phyloP scores from a whole-genome alignment of 805 yeast species.

The Zygosaccharomyces bailii region DNA sequence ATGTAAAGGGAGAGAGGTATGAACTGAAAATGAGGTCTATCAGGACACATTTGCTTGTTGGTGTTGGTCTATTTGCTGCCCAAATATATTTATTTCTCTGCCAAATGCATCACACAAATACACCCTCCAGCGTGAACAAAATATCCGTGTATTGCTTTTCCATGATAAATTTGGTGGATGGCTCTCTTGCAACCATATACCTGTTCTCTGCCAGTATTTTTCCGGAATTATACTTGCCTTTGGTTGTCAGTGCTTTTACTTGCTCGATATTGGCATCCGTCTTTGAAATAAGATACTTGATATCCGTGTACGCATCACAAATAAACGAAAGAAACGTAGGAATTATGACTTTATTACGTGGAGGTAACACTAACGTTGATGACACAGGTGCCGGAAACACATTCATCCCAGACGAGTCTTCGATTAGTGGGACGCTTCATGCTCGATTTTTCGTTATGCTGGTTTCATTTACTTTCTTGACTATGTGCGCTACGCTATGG shows the following conservation, averaged over 20 bases:
- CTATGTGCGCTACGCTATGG: conserved; percentile 61
- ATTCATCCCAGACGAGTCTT: conserved; percentile 48
- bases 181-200: conserved; percentile 60
- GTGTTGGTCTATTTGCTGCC: conserved; percentile 43
- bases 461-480: conserved; percentile 52
- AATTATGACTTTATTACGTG: conserved; percentile 63
- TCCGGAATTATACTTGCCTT: conserved; percentile 58
- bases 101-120: conserved; percentile 68
- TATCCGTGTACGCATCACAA: conserved; percentile 65
- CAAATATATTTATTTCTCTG: conserved; percentile 58
- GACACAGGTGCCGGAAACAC: conserved; percentile 21
- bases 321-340: conserved; percentile 65
- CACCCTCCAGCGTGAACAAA: conserved; percentile 77
- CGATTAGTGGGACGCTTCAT: conserved; percentile 54
- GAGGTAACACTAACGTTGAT: conserved; percentile 35
- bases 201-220: conserved; percentile 55
- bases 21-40: conserved; percentile 43
- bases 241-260: conserved; percentile 66
- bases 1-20: conserved; percentile 51
- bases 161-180: conserved; percentile 64
- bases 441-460: conserved; percentile 53
- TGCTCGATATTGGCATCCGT: conserved; percentile 66
- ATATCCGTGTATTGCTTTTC: conserved; percentile 68
- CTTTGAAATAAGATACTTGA: conserved; percentile 72
- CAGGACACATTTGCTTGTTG: conserved; percentile 42